phyloP scores from a whole-genome alignment of 331 rosid species.

The Malus hybrid region DNA sequence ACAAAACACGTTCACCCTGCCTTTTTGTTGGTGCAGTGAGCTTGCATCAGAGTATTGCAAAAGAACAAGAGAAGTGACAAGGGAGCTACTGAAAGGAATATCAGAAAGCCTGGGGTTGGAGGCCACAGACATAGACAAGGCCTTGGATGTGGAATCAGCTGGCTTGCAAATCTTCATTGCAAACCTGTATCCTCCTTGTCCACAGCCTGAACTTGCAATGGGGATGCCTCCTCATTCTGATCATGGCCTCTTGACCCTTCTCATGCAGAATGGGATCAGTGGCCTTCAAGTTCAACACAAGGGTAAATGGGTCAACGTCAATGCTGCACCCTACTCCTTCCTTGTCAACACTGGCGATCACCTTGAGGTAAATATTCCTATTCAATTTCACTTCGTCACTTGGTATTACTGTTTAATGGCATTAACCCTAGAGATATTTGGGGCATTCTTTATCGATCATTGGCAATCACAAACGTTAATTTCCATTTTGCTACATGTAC shows the following conservation, averaged over 20 bases:
- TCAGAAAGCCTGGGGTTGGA: slow-evolving; percentile 46
- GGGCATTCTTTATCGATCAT: no score
- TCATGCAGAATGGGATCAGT: slow-evolving; percentile 27
- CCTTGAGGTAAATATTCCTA: slow-evolving; percentile 40
- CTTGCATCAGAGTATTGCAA: slow-evolving; percentile 20
- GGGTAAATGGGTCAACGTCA: slow-evolving; percentile 31
- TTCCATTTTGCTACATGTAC: not conserved
- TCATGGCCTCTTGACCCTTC: slow-evolving; percentile 32
- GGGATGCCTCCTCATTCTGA: slow-evolving; percentile 49
- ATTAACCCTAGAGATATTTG: no score
- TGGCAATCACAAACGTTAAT: no score
- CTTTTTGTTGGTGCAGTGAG: slow-evolving; percentile 18
- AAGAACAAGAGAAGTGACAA: slow-evolving; percentile 2
- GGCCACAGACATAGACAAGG: slow-evolving; percentile 7
- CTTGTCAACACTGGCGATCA: slow-evolving; percentile 55
- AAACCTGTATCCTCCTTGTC: slow-evolving; percentile 49
- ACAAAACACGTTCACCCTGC: not conserved
- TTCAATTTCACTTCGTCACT: no score
- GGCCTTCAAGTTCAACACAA: slow-evolving; percentile 43
- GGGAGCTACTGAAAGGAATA: slow-evolving; percentile 29
- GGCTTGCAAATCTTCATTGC: slow-evolving; percentile 24
- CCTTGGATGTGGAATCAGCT: slow-evolving; percentile 20
- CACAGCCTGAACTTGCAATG: slow-evolving; percentile 40
- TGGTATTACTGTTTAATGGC: no score
- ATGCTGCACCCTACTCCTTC: slow-evolving; percentile 28